A percentile compares a stretch with the other conserved stretches of the same genome.
These are phyloP conservation scores for Phytophthora pistaciae DNA, from an alignment of 352 stramenopile genomes.

Conservation along the genomic window DNA sequence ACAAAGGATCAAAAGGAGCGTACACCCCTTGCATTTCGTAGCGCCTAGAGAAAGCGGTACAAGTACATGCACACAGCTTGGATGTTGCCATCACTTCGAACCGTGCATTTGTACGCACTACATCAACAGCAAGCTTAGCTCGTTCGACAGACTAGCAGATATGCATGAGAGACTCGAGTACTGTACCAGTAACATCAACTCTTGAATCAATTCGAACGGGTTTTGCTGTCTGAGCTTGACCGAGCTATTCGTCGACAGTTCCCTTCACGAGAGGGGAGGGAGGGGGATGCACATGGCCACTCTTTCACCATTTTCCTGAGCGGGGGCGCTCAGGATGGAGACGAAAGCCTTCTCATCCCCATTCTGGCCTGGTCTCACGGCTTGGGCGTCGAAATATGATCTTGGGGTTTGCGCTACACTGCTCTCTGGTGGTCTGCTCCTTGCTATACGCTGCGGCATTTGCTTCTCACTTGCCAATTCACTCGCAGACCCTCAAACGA, in stretches of 20 bases:
- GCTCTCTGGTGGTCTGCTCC: background rate
- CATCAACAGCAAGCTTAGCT: too few species aligned
- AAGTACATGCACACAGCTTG: too few species aligned
- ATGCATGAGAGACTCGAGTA: too few species aligned
- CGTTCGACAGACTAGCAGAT: too few species aligned
- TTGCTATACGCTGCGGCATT: too few species aligned
- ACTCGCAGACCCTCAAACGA: background rate
- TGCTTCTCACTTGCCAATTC: constrained; percentile 10
- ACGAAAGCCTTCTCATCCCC: background rate
- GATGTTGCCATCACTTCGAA: too few species aligned
- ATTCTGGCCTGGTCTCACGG: too few species aligned
- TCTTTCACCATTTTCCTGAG: background rate
- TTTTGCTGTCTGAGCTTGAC: background rate
- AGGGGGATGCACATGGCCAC: background rate
- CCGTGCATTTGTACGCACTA: too few species aligned
- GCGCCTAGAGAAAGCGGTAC: background rate
- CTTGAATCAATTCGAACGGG: background rate
- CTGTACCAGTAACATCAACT: too few species aligned
- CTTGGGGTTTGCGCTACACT: too few species aligned
- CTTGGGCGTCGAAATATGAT: too few species aligned
- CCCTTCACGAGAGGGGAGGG: background rate
- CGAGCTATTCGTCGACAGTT: background rate
- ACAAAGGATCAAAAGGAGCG: background rate
- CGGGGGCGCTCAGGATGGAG: background rate
- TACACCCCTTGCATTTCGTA: too few species aligned